These are phyloP conservation scores for Cerioporus squamosus DNA, from an alignment of 1,284 basidiomycete genomes.

Conservation along the genomic window DNA sequence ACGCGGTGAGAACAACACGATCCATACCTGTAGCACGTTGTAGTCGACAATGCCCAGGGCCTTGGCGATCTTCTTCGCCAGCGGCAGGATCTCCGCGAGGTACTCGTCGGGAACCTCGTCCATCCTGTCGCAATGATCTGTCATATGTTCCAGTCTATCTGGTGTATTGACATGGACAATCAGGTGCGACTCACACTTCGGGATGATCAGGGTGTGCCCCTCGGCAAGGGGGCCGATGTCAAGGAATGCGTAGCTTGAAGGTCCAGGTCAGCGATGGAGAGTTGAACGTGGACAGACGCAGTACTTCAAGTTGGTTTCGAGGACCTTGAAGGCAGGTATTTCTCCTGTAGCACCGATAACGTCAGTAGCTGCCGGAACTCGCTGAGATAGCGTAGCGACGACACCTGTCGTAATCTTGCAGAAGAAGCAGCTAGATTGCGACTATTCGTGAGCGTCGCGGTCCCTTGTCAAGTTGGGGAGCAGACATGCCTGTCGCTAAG, in stretches of 20 bases:
- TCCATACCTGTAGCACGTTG: conserved; percentile 63
- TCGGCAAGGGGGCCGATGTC: conserved; percentile 87
- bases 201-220: conserved; percentile 87
- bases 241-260: conserved; percentile 58
- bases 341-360: too few relatives aligned
- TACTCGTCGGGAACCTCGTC: conserved; percentile 83
- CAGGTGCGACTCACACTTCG: conserved; percentile 65
- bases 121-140: conserved; percentile 79
- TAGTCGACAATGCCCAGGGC: conserved; percentile 81
- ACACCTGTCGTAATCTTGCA: conserved; percentile 88
- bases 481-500: conserved; percentile 1
- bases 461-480: too few relatives aligned
- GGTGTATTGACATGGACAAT: too few relatives aligned
- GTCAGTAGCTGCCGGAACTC: too few relatives aligned
- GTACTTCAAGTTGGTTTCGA: too few relatives aligned
- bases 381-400: too few relatives aligned
- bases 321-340: too few relatives aligned
- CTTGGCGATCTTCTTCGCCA: conserved; percentile 86
- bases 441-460: too few relatives aligned
- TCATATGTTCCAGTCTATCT: too few relatives aligned
- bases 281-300: too few relatives aligned
- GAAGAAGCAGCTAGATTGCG: conserved; percentile 64
- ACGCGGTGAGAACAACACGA: too few relatives aligned
- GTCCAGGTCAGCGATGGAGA: not conserved
- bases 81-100: conserved; percentile 71